Evolutionary conservation across 345 rosid species (phyloP).

Genomic region (Rhodamnia argentea): DNA sequence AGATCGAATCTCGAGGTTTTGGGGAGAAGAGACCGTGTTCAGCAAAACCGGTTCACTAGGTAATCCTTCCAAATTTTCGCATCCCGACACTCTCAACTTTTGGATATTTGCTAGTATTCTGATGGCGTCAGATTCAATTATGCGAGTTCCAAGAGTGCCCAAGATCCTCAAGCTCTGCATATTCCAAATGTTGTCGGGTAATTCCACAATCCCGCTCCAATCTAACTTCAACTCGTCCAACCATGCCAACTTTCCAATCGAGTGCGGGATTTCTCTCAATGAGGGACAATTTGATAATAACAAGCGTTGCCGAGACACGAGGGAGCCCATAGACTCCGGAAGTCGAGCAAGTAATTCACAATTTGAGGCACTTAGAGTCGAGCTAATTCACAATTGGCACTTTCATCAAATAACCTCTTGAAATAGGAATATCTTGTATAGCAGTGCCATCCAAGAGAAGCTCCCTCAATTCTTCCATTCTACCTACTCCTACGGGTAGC

Average conservation of each 20-base stretch:
- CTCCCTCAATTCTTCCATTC: too few species aligned
- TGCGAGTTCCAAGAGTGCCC: fast-evolving
- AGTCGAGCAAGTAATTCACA: not conserved
- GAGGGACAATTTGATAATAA: fast-evolving
- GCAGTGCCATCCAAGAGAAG: too few species aligned
- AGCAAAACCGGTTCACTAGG: not conserved
- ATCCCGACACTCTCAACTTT: fast-evolving
- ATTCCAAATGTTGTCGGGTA: not conserved
- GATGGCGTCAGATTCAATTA: fast-evolving
- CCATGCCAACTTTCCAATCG: too few species aligned
- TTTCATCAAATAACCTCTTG: too few species aligned
- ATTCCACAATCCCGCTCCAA: too few species aligned
- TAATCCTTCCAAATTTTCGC: not conserved
- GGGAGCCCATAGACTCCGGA: not conserved
- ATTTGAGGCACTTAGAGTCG: too few species aligned
- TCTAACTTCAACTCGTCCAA: fast-evolving
- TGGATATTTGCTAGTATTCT: fast-evolving
- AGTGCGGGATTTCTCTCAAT: too few species aligned
- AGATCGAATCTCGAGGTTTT: too few species aligned
- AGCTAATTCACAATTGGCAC: too few species aligned
- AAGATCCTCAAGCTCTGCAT: not conserved
- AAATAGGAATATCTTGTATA: too few species aligned
- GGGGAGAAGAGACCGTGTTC: not conserved
- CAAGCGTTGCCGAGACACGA: fast-evolving
- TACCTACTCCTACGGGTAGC: too few species aligned